Percentiles rank a stretch among this genome's conserved stretches.
Evolutionary conservation across 108 stramenopile genomes (phyloP).

Genomic region (Cylindrotheca closterium): DNA sequence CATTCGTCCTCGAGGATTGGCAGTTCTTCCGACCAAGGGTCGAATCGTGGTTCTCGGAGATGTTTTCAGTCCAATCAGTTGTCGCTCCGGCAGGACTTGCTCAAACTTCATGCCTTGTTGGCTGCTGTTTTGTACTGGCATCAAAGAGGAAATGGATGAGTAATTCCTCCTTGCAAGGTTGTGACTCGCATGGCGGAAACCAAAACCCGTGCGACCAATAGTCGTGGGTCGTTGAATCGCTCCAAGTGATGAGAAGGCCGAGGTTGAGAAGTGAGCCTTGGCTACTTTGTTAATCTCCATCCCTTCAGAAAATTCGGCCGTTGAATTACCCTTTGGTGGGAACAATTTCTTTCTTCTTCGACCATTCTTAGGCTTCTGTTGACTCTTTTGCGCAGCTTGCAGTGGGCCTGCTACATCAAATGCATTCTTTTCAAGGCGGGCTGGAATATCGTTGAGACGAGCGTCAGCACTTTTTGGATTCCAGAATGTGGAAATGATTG

Average conservation of each 20-base stretch:
- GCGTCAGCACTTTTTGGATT: slow-evolving; percentile 54
- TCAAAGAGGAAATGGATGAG: neutral
- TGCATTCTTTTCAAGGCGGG: slow-evolving; percentile 65
- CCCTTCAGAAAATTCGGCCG: neutral
- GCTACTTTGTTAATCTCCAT: slow-evolving; percentile 2
- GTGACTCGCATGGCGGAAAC: neutral
- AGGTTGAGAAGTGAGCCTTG: slow-evolving; percentile 3
- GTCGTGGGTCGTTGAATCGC: neutral
- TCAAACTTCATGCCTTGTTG: neutral
- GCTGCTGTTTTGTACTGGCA: neutral
- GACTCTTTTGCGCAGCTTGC: neutral
- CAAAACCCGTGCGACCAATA: neutral
- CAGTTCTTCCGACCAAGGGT: neutral
- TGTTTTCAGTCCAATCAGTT: neutral
- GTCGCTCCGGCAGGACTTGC: neutral
- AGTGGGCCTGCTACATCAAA: slow-evolving; percentile 32
- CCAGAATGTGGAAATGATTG: slow-evolving; percentile 74
- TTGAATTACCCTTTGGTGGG: slow-evolving; percentile 3
- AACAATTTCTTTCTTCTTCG: slow-evolving; percentile 9
- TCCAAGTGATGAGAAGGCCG: neutral
- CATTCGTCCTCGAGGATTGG: neutral
- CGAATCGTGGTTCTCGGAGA: neutral
- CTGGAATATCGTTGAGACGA: slow-evolving; percentile 45
- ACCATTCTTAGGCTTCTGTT: neutral
- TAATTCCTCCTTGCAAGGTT: neutral